Evolutionary conservation across 1,139 yeast genomes (phyloP).

Genomic region (Protomyces inouyei): DNA sequence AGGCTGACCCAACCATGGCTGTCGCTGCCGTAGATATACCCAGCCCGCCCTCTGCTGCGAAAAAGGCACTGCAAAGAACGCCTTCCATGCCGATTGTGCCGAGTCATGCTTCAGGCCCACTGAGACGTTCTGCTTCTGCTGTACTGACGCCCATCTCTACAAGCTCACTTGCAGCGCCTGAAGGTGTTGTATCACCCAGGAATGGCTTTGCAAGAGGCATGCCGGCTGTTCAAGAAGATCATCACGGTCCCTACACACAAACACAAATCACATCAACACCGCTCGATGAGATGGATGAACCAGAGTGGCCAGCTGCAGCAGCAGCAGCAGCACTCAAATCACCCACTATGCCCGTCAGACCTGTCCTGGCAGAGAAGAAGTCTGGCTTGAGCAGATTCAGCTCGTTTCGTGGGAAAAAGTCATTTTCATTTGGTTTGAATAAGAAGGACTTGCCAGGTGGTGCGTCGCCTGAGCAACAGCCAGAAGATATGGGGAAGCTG

Average conservation of each 20-base stretch:
- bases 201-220: background rate
- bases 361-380: slow-evolving; percentile 14
- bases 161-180: background rate
- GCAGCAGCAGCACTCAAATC: background rate
- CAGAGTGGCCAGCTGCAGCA: slow-evolving; percentile 13
- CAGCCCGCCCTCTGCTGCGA: background rate
- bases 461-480: background rate
- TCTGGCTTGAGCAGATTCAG: slow-evolving; percentile 14
- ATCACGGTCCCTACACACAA: slow-evolving; percentile 16
- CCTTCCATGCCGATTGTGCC: background rate
- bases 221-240: slow-evolving; percentile 3
- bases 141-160: background rate
- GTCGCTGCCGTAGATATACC: background rate
- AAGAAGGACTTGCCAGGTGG: slow-evolving; percentile 7
- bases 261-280: slow-evolving; percentile 19
- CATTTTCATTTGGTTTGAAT: background rate
- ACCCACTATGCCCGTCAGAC: slow-evolving; percentile 2
- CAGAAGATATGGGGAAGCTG: background rate
- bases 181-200: background rate
- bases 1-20: background rate
- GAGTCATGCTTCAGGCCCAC: background rate
- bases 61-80: background rate
- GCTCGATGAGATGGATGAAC: slow-evolving; percentile 17
- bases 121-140: background rate
- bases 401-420: slow-evolving; percentile 19